Evolutionary conservation across 202 grass and related monocot species (phyloP), one percentile per base, ranked within the genome.

Genomic region (Carex arenaria): DNA sequence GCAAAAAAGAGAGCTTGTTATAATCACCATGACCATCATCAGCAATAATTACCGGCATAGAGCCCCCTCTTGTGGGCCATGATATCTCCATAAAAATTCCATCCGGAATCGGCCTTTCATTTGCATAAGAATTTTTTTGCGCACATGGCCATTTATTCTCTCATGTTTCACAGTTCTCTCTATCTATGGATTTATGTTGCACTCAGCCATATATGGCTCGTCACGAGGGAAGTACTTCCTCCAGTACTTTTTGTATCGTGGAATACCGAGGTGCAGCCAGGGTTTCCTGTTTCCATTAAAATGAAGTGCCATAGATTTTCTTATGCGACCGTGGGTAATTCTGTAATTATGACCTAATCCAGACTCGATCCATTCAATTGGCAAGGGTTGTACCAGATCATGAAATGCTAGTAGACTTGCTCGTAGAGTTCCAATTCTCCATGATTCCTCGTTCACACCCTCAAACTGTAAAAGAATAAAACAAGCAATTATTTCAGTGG

Each of bases 251-350:
- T 89, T 92, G 81, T 92, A 94, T 15, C 78, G 76, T 10, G 62
- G 89, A 64, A 94, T 94, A 28, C 83, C 89, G 4, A 91, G 75
- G 80, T 94, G 85, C 20, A 94, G 79, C 89, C 87, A 94, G 67
- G 89, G 92, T 85, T 94, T 94, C 92, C 91, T 91, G 83, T 91
- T 89, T 57, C 92, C 92, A 52, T 94, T 85, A 68, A 87, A 94
- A 81, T 94, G 92, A 79, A 91, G 82, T 74, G 82, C 72, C 3
- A 75, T 61, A 56, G 89, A 87, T 42, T 65, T 86, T 61, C 84
- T 90, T 70, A 91, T 72, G 60, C 67, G 61, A 55, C 83, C 89
- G 62, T 84, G 84, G 82, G 68, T 32, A 45, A 86, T 68, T 86
- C 81, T 70, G 56, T 94, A 94, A 61, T 94, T 85, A 86, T 91